Evolutionary conservation across 2,329 filamentous ascomycete species (phyloP), one percentile per base, ranked within the genome.

Genomic region (Neospermospora avenae): DNA sequence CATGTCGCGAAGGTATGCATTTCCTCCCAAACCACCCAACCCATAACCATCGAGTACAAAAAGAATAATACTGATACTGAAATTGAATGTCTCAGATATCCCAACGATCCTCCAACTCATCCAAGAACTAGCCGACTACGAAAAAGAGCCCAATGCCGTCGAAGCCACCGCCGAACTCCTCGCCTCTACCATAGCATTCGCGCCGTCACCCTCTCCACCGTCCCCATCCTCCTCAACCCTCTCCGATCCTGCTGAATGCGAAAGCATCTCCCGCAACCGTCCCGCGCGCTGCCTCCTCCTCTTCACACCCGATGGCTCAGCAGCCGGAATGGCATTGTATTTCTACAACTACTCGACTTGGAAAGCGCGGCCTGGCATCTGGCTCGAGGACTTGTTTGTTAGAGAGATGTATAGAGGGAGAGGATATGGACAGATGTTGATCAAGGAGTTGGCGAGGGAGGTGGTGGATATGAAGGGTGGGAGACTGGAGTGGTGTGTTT

Each of bases 281-380:
- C 90, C 88, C 31, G 89, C 92, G 18, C 89, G 91, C 63, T 93
- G 90, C 53, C 80, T 96, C 35, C 76, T 96, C 10, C 76, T 93
- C 57, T 80, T 80, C 67, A 73, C 74, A 1, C 77, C 79, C 28
- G 74, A 77, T 5, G 74, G 78, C 11, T 71, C 76, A 41, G 74
- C 74, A 0, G 89, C 85, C 0, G 91, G 89, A 51, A 91, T 97
- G 83, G 92, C 92, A 1, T 77, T 97, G 42, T 97, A 92, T 77
- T 98, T 96, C 75, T 92, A 93, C 80, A 98, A 93, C 77, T 98
- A 96, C 77, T 91, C 87, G 71, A 97, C 93, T 0, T 98, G 95
- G 95, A 84, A 89, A 8, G 84, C 89, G n/a, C 84, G 84, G 48
- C 85, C 93, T 0, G 93, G 93, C 2, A 89, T 99, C 71, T 96